phyloP scores from a whole-genome alignment of 768 basidiomycete genomes.

The Pisolithus orientalis region DNA sequence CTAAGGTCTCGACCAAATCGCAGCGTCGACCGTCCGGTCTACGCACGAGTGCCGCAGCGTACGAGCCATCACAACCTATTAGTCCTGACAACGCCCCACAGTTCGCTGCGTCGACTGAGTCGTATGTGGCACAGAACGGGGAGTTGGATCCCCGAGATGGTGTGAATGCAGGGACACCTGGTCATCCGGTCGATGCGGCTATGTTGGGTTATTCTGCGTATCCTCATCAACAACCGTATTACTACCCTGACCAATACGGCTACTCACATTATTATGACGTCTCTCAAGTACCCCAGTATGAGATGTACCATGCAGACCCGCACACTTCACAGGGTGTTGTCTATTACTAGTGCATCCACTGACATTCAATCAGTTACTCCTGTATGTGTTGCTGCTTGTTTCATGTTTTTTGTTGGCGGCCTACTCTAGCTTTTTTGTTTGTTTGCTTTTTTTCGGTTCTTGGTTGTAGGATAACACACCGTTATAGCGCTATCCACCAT shows the following conservation, averaged over 20 bases:
- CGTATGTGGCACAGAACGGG: slow-evolving; percentile 7
- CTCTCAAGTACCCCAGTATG: slow-evolving; percentile 60
- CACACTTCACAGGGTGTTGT: slow-evolving; percentile 40
- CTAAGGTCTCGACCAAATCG: slow-evolving; percentile 13
- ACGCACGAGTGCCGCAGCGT: slow-evolving; percentile 46
- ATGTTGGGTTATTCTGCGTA: slow-evolving; percentile 58
- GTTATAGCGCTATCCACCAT: slow-evolving; percentile 7
- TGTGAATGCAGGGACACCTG: slow-evolving; percentile 7
- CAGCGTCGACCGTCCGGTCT: slow-evolving; percentile 34
- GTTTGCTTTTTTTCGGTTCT: slow-evolving; percentile 8
- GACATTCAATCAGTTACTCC: neutral
- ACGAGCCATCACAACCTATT: slow-evolving; percentile 37
- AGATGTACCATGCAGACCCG: slow-evolving; percentile 54
- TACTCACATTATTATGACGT: slow-evolving; percentile 67
- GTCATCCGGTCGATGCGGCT: slow-evolving; percentile 26
- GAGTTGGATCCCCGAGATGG: slow-evolving; percentile 12
- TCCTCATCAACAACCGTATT: slow-evolving; percentile 45
- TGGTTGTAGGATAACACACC: slow-evolving; percentile 10
- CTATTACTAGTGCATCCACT: slow-evolving; percentile 46
- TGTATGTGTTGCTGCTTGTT: neutral
- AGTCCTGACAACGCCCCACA: slow-evolving; percentile 17
- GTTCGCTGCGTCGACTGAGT: slow-evolving; percentile 7
- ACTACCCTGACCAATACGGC: slow-evolving; percentile 63
- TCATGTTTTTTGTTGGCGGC: neutral
- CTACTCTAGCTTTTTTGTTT: slow-evolving; percentile 1